Evolutionary conservation across 1,139 yeast genomes (phyloP), one percentile per base, ranked within the genome.

Genomic region (Pichia sp.): DNA sequence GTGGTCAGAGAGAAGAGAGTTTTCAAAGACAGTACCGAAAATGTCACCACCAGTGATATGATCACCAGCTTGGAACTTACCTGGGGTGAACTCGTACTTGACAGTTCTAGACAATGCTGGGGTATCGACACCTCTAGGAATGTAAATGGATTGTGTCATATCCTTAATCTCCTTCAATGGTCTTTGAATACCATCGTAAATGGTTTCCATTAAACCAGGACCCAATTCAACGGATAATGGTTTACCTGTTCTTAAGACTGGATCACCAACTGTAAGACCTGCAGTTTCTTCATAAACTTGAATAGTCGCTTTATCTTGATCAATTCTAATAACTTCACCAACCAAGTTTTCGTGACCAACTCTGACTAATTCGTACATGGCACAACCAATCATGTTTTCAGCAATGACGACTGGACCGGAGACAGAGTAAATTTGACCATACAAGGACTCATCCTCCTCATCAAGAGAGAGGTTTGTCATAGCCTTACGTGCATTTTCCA

Each of bases 281-380:
- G 97, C 95, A 36, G 98, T 91, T 66, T 91, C 98, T 69, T 91
- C 99, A 63, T 91, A 91, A 42, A 91, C 98, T 72, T 91, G 99
- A 53, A 91, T 86, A 35, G 98, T 91, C 43, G 96, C 96, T 66
- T 87, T 88, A 62, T 91, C 98, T 45, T 80, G 94, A 56, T 79
- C 91, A 49, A 91, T 88, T 71, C 98, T 81, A 62, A 91, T 91
- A 51, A 91, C 96, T 66, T 91, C 99, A 59, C 98, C 99, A 34
- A 91, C 97, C 60, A 91, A 74, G 62, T 74, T 86, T 54, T 86
- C 95, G 62, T 91, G 97, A 51, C 99, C 98, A 46, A 91, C 98
- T 63, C 82, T 87, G 55, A 91, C 91, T 64, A 91, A 74, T 63
- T 91, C 99, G 72, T 91, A 87, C 99, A 91, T 91, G 54, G 97